These are phyloP conservation scores for Tephrocybe sp. DNA, from an alignment of 768 basidiomycete species.

Conservation along the genomic window DNA sequence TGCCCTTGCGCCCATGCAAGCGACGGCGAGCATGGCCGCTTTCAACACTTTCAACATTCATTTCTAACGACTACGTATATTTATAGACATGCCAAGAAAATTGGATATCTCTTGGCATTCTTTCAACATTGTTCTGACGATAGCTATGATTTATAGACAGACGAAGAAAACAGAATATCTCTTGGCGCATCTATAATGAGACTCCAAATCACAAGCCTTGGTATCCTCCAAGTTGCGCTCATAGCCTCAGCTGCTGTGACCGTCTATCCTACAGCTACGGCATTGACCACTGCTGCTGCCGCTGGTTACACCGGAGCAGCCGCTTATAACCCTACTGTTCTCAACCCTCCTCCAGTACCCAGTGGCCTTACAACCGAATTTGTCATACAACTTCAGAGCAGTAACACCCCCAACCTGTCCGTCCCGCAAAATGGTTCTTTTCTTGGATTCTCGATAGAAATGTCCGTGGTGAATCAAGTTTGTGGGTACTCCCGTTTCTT, in stretches of 20 bases:
- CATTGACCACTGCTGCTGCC: conserved; percentile 29
- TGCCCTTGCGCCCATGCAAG: too few relatives aligned
- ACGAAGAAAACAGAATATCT: conserved; percentile 10
- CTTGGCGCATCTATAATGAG: conserved; percentile 7
- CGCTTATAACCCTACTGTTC: conserved; percentile 52
- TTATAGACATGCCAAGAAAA: too few relatives aligned
- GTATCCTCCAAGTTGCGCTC: conserved; percentile 11
- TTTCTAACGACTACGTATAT: too few relatives aligned
- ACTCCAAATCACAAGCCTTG: conserved; percentile 5
- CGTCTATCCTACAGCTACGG: conserved; percentile 29
- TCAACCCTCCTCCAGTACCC: conserved; percentile 54
- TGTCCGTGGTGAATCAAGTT: conserved; percentile 67
- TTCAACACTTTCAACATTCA: too few relatives aligned
- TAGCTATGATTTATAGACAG: too few relatives aligned
- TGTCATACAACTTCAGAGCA: conserved; percentile 36
- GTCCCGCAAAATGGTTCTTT: conserved; percentile 53
- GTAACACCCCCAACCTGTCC: conserved; percentile 23
- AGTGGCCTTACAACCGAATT: conserved; percentile 45
- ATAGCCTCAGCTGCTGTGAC: conserved; percentile 28
- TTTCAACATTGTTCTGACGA: too few relatives aligned
- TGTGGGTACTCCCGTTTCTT: conserved; percentile 42
- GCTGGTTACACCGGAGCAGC: conserved; percentile 47
- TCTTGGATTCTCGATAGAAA: conserved; percentile 73
- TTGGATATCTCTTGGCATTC: too few relatives aligned
- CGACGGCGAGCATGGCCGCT: too few relatives aligned